phyloP scores from a whole-genome alignment of 2,329 filamentous ascomycete species.

The Aureobasidium sp. region DNA sequence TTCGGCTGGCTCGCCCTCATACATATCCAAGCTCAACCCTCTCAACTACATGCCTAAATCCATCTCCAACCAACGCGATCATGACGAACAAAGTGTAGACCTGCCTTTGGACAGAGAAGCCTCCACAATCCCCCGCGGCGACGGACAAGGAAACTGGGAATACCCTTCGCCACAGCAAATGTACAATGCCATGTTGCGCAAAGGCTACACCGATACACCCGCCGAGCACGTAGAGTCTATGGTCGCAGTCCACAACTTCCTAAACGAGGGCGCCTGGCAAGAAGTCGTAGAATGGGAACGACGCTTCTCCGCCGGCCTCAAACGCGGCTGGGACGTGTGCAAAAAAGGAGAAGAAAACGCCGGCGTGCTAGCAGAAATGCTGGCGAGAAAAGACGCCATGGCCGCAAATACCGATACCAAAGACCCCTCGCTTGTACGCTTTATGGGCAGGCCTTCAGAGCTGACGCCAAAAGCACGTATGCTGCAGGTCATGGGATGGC shows the following conservation, averaged over 20 bases:
- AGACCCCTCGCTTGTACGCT: slow-evolving; percentile 70
- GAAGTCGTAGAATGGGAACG: slow-evolving; percentile 94
- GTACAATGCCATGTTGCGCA: slow-evolving; percentile 96
- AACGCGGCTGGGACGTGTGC: slow-evolving; percentile 27
- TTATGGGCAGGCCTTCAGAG: slow-evolving; percentile 82
- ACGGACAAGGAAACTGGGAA: slow-evolving; percentile 75
- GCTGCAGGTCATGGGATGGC: slow-evolving; percentile 66
- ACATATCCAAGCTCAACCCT: slow-evolving; percentile 60
- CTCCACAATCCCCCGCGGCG: slow-evolving; percentile 85
- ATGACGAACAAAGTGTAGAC: slow-evolving; percentile 61
- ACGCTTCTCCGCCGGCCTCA: slow-evolving; percentile 71
- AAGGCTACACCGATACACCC: slow-evolving; percentile 92
- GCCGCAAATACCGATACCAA: slow-evolving; percentile 25
- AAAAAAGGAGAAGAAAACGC: slow-evolving; percentile 28
- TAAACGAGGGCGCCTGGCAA: slow-evolving; percentile 94
- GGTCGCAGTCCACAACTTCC: slow-evolving; percentile 95
- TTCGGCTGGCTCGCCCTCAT: slow-evolving; percentile 36
- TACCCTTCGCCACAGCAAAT: slow-evolving; percentile 98
- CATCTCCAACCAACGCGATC: slow-evolving; percentile 66
- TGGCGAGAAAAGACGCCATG: slow-evolving; percentile 19
- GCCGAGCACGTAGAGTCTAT: slow-evolving; percentile 89
- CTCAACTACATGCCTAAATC: slow-evolving; percentile 94
- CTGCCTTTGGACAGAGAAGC: slow-evolving; percentile 75
- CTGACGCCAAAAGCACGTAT: slow-evolving; percentile 87
- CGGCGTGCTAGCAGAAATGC: slow-evolving; percentile 19